Evolutionary conservation across 441 rosid species (phyloP), one percentile per base, ranked within the genome.

Genomic region (Aleurites moluccanus): DNA sequence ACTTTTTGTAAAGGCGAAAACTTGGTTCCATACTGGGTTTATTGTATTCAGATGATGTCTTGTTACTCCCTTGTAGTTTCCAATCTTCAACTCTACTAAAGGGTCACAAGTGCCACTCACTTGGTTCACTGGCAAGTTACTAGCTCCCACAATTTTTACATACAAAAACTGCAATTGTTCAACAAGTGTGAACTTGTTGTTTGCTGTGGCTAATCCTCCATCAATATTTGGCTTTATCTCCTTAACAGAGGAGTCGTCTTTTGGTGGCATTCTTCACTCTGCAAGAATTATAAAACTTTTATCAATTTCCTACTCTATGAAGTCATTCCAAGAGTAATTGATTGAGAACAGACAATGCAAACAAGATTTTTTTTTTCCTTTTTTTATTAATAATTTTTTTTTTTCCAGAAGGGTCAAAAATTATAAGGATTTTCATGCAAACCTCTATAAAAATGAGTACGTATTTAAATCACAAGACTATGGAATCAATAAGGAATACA

Each of bases 201-300:
- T 78, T 49, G 81, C 78, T 40, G 62, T 33, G 8, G 71, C 75
- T 75, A 75, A 82, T 35, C 84, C 82, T 44, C 84, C 84, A 21
- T 84, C 87, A 63, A 86, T 83, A 0, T 82, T 82, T 23, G 88
- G 89, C 49, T 71, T 73, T 45, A 85, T 88, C 61, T 85, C 88
- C 79, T 67, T 85, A 28, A 87, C 57, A 27, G 85, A 77, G 73
- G 50, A 83, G 61, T 85, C 86, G 20, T 71, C 72, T 23, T 35
- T 59, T 15, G 67, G 25, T 3, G 72, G 52, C 80, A 77, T 77
- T 45, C 28, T 50, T 50, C 45, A 53, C 23, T 20, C 21, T 53
- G 59, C 25, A 53, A 50, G 25, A 20, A n/a, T 20, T 53, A n/a
- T 9, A 10, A 16, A 52, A 18, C 56, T 52, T 15, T 16, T 52